phyloP scores from a whole-genome alignment of 2,329 filamentous ascomycete species.

The Curvularia spicifera region DNA sequence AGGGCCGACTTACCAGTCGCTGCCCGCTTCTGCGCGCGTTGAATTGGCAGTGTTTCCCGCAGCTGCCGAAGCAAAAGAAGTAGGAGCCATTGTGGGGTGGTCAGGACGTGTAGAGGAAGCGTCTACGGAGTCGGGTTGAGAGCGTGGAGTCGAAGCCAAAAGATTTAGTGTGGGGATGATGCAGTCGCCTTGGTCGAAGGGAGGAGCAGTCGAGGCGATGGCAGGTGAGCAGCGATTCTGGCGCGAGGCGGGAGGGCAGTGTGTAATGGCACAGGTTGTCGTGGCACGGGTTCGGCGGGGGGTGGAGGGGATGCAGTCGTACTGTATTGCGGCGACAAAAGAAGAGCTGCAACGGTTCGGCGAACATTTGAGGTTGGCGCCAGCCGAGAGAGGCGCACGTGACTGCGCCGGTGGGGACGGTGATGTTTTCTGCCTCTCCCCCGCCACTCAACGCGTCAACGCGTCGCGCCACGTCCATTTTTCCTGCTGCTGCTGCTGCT shows the following conservation, averaged over 20 bases:
- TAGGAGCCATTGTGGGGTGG: constrained; percentile 52
- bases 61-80: constrained; percentile 59
- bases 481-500: background rate
- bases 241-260: constrained; percentile 19
- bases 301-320: constrained; percentile 21
- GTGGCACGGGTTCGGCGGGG: constrained; percentile 45
- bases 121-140: constrained; percentile 29
- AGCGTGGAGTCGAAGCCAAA: constrained; percentile 34
- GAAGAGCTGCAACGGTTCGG: constrained; percentile 19
- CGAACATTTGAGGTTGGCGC: constrained; percentile 28
- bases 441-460: constrained; percentile 16
- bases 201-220: constrained; percentile 32
- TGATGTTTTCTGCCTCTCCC: constrained; percentile 9
- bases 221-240: constrained; percentile 30
- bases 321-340: constrained; percentile 23
- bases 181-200: constrained; percentile 29
- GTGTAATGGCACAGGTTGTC: constrained; percentile 12
- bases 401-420: constrained; percentile 6
- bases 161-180: constrained; percentile 34
- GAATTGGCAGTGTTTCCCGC: constrained; percentile 53
- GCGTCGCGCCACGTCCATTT: constrained; percentile 11
- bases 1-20: constrained; percentile 54
- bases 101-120: constrained; percentile 24
- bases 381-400: constrained; percentile 23
- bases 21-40: constrained; percentile 52